Conservation (phyloP, 371 early-diverging fungal species). For the Batrachochytrium dendrobatidis region DNA sequence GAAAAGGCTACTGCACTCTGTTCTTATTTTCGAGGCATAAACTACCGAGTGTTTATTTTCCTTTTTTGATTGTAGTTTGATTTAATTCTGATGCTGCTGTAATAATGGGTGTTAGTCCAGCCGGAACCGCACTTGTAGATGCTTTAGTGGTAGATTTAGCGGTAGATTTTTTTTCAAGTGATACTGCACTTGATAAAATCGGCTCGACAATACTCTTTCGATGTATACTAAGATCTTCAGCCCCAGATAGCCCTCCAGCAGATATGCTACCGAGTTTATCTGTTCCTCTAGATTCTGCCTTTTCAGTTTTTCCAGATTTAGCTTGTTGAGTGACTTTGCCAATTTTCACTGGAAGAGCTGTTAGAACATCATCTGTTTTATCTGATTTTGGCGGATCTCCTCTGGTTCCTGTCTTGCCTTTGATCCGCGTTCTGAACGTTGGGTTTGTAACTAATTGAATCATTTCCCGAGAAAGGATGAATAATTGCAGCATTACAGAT, state of each 20-base stretch:
- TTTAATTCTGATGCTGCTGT: background rate
- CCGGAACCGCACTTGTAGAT: background rate
- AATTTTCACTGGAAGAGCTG: background rate
- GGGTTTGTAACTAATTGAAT: conserved; percentile 1
- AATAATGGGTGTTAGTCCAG: background rate
- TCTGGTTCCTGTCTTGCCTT: conserved; percentile 11
- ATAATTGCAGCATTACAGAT: too few relatives aligned
- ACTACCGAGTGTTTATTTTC: too few relatives aligned
- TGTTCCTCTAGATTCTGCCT: background rate
- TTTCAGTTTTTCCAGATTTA: background rate
- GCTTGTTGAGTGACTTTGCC: background rate
- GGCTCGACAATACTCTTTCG: too few relatives aligned
- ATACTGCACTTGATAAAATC: too few relatives aligned
- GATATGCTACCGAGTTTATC: conserved; percentile 1
- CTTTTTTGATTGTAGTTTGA: background rate
- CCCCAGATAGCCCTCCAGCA: too few relatives aligned
- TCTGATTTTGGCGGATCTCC: conserved; percentile 7
- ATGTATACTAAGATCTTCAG: too few relatives aligned
- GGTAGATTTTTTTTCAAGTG: too few relatives aligned
- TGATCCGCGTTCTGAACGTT: conserved; percentile 8
- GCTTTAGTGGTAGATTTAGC: background rate
- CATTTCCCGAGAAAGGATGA: too few relatives aligned
- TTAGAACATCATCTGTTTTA: background rate
- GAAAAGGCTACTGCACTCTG: too few relatives aligned
- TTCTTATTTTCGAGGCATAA: conserved; percentile 1